Percentiles rank a stretch among this genome's conserved stretches.
These are phyloP conservation scores for Tinospora cordifolia DNA, from an alignment of 164 flowering plant genomes.

Conservation along the genomic window DNA sequence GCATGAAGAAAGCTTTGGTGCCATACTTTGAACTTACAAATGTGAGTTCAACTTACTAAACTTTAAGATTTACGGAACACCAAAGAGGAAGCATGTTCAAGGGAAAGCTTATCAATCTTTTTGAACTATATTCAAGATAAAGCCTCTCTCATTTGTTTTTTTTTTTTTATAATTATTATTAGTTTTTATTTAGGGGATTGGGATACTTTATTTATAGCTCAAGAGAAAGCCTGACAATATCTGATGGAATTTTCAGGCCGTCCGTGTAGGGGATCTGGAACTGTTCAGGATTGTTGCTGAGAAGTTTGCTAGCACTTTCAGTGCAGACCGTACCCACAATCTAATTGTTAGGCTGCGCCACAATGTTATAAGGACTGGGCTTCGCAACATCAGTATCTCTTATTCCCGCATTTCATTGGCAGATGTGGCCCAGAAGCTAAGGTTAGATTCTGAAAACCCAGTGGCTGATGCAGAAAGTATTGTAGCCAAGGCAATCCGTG, in stretches of 20 bases:
- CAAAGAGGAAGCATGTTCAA: background rate
- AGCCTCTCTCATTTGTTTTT: background rate
- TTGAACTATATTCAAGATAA: background rate
- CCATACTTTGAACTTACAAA: slow-evolving; percentile 98
- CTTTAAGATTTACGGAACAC: background rate
- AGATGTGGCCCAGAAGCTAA: slow-evolving; percentile 78
- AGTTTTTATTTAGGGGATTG: too few species aligned
- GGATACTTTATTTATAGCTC: too few species aligned
- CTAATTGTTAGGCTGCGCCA: slow-evolving; percentile 84
- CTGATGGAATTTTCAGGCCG: slow-evolving; percentile 54
- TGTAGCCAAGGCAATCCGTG: slow-evolving; percentile 88
- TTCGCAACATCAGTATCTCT: slow-evolving; percentile 87
- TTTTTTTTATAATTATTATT: too few species aligned
- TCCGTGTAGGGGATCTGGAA: slow-evolving; percentile 90
- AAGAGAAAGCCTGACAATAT: background rate
- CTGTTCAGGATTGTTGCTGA: slow-evolving; percentile 69
- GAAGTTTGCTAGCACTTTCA: slow-evolving; percentile 58
- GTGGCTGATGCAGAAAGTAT: slow-evolving; percentile 93
- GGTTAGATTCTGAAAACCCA: slow-evolving; percentile 68
- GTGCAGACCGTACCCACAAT: slow-evolving; percentile 68
- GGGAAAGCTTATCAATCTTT: background rate
- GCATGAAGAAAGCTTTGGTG: slow-evolving; percentile 87
- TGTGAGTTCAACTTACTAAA: slow-evolving; percentile 38
- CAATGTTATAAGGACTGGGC: slow-evolving; percentile 87
- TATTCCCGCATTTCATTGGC: slow-evolving; percentile 79